phyloP scores from a whole-genome alignment of 257 asterid genomes.

The Penstemon barbatus region DNA sequence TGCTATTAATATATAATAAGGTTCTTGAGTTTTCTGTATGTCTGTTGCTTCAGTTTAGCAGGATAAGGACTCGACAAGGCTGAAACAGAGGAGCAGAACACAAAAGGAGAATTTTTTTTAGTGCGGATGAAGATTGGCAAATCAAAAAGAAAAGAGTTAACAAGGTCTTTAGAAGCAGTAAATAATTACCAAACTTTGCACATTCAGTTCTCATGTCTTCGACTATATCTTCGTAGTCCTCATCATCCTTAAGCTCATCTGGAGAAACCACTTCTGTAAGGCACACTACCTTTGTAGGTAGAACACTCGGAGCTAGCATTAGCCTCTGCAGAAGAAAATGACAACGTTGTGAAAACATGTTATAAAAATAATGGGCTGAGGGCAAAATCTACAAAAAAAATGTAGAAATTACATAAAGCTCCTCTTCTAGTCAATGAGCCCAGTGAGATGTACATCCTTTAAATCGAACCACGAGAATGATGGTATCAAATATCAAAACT shows the following conservation, averaged over 20 bases:
- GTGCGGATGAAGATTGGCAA: neutral
- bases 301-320: constrained; percentile 55
- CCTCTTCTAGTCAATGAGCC: neutral
- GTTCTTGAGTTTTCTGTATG: constrained; percentile 24
- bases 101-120: neutral
- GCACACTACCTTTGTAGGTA: constrained; percentile 79
- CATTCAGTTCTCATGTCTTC: constrained; percentile 93
- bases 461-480: neutral
- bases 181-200: constrained; percentile 58
- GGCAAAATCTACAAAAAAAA: neutral
- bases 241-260: constrained; percentile 75
- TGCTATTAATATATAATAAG: neutral
- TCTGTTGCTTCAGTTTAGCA: constrained; percentile 21
- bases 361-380: neutral
- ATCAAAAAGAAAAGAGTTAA: neutral
- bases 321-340: constrained; percentile 56
- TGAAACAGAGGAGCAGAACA: constrained; percentile 26
- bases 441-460: neutral
- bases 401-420: neutral
- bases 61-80: constrained; percentile 24
- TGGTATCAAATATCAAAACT: constrained; percentile 1
- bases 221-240: constrained; percentile 78
- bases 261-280: constrained; percentile 63
- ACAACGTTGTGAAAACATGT: neutral
- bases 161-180: constrained; percentile 1